Evolutionary conservation across 768 basidiomycete species (phyloP).

Genomic region (Cystofilobasidium ferigula): DNA sequence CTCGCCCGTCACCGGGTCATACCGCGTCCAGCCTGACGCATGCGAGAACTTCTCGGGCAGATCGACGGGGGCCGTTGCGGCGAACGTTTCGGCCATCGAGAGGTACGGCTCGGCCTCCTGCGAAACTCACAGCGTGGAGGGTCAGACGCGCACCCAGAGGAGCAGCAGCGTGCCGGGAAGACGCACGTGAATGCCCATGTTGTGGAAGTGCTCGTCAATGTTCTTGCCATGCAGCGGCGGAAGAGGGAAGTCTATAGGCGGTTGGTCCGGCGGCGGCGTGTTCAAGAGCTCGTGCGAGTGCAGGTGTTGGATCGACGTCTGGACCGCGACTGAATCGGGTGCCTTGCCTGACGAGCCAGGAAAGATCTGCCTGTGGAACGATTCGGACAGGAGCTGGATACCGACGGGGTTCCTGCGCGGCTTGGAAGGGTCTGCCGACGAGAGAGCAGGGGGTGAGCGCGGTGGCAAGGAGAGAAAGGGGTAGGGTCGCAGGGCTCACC

Average conservation of each 20-base stretch:
- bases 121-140: neutral
- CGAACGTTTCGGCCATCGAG: slow-evolving; percentile 52
- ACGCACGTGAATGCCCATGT: slow-evolving; percentile 51
- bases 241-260: slow-evolving; percentile 63
- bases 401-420: slow-evolving; percentile 64
- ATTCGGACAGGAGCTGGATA: slow-evolving; percentile 79
- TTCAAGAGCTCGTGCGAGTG: slow-evolving; percentile 65
- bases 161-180: neutral
- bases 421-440: neutral
- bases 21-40: slow-evolving; percentile 72
- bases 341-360: slow-evolving; percentile 45
- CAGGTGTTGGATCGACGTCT: slow-evolving; percentile 72
- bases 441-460: neutral
- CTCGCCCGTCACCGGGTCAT: slow-evolving; percentile 61
- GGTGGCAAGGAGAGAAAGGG: neutral
- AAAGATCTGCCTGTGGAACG: slow-evolving; percentile 75
- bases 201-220: slow-evolving; percentile 79
- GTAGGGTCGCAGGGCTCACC: neutral
- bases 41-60: slow-evolving; percentile 41
- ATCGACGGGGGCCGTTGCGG: slow-evolving; percentile 49
- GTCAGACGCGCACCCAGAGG: neutral
- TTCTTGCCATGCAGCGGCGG: slow-evolving; percentile 70
- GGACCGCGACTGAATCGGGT: slow-evolving; percentile 52
- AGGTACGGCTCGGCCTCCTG: slow-evolving; percentile 62
- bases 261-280: slow-evolving; percentile 51